Evolutionary conservation across 2,329 filamentous ascomycete genomes (phyloP).

Genomic region (Sporothrix phasma): DNA sequence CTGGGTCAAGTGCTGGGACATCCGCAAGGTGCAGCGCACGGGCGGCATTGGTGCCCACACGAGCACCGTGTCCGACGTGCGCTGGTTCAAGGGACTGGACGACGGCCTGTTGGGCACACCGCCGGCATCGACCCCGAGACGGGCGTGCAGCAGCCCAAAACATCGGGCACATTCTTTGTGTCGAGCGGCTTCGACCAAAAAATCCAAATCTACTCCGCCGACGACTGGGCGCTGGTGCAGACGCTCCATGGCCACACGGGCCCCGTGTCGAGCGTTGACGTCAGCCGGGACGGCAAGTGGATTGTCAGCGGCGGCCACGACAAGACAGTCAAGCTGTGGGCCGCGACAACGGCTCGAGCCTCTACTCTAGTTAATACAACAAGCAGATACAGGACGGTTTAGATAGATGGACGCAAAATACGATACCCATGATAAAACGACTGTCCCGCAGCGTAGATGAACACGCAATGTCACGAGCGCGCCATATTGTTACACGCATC

Average conservation of each 20-base stretch:
- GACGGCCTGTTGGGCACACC: constrained; percentile 54
- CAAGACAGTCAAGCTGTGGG: constrained; percentile 93
- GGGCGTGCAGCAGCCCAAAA: constrained; percentile 62
- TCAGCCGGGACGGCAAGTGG: constrained; percentile 78
- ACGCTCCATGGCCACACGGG: constrained; percentile 83
- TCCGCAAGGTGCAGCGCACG: constrained; percentile 74
- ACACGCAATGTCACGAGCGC: no score
- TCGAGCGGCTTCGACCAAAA: constrained; percentile 88
- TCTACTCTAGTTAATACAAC: constrained; percentile 13
- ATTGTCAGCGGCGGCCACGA: constrained; percentile 93
- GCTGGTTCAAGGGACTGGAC: constrained; percentile 87
- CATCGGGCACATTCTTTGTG: constrained; percentile 84
- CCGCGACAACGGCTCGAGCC: constrained; percentile 56
- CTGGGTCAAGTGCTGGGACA: constrained; percentile 96
- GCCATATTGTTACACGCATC: no score
- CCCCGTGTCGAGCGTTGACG: constrained; percentile 83
- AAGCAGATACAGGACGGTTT: neutral
- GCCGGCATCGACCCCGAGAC: constrained; percentile 48
- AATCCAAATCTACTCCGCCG: constrained; percentile 90
- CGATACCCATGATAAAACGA: constrained; percentile 8
- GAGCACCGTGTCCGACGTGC: constrained; percentile 81
- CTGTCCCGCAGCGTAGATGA: neutral
- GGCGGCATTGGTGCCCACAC: constrained; percentile 85
- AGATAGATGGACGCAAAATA: neutral
- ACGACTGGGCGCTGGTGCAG: constrained; percentile 89